Percentiles rank a stretch among this genome's conserved stretches.
Conservation (phyloP, 2,329 filamentous ascomycete genomes). For the Neospermospora avenae region DNA sequence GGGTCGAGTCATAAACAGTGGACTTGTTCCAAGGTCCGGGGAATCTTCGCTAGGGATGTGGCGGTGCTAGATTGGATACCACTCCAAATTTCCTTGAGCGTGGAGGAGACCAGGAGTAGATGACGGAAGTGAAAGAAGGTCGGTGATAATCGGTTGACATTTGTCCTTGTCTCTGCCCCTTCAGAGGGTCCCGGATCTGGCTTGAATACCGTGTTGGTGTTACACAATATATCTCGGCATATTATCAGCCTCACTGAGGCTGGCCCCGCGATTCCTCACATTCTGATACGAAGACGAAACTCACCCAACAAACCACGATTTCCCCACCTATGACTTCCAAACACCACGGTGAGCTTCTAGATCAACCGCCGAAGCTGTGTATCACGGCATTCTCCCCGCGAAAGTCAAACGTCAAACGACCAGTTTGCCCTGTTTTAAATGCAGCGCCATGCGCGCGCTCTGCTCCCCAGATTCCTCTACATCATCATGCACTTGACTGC, state of each 20-base stretch:
- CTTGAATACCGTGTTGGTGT: neutral
- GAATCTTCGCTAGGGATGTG: neutral
- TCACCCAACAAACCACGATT: neutral
- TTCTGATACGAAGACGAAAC: neutral
- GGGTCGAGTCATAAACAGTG: neutral
- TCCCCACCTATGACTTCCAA: neutral
- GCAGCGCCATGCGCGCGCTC: too few relatives aligned
- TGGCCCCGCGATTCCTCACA: neutral
- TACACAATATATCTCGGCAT: neutral
- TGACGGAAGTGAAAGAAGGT: neutral
- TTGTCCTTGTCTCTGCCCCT: too few relatives aligned
- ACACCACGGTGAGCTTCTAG: neutral
- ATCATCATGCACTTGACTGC: neutral
- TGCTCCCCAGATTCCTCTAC: constrained; percentile 1
- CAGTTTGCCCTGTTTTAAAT: neutral
- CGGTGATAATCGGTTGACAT: too few relatives aligned
- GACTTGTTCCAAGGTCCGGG: neutral
- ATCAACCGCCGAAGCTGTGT: neutral
- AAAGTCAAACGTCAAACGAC: neutral
- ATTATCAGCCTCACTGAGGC: neutral
- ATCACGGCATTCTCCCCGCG: constrained; percentile 2
- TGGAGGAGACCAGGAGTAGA: neutral
- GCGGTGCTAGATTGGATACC: neutral
- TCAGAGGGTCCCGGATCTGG: neutral
- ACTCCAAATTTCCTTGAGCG: neutral